Evolutionary conservation across 1,139 yeast species (phyloP).

Genomic region (Lodderomyces orthopsilosis): DNA sequence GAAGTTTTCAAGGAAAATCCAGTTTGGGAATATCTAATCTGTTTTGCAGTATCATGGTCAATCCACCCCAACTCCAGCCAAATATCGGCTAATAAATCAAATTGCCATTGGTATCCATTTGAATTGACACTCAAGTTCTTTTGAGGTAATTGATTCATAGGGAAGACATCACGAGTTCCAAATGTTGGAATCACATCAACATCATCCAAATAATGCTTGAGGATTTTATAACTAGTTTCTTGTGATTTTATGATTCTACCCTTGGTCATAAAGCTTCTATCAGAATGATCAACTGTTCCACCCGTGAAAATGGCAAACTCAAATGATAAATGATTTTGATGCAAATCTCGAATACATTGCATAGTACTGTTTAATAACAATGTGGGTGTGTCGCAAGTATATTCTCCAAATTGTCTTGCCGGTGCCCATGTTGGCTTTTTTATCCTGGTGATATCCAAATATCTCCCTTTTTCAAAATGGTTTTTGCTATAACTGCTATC

Average conservation of each 20-base stretch:
- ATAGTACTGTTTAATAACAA: conserved; percentile 28
- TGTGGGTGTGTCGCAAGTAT: conserved; percentile 29
- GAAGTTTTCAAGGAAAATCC: conserved; percentile 26
- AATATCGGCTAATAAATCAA: conserved; percentile 26
- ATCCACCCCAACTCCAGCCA: conserved; percentile 42
- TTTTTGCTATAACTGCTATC: conserved; percentile 23
- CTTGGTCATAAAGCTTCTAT: conserved; percentile 19
- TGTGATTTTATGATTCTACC: conserved; percentile 14
- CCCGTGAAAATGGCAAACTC: conserved; percentile 33
- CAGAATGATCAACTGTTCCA: conserved; percentile 27
- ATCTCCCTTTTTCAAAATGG: conserved; percentile 24
- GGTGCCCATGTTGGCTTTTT: conserved; percentile 23
- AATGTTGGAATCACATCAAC: conserved; percentile 27
- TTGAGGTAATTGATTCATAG: conserved; percentile 26
- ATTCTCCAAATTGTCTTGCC: conserved; percentile 31
- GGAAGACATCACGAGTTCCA: conserved; percentile 28
- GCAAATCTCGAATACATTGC: conserved; percentile 22
- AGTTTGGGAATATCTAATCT: conserved; percentile 27
- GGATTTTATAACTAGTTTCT: conserved; percentile 18
- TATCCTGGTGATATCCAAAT: conserved; percentile 18
- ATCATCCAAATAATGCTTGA: conserved; percentile 22
- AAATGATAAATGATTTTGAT: conserved; percentile 24
- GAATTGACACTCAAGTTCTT: conserved; percentile 13
- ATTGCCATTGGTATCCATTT: conserved; percentile 25
- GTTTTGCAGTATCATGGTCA: conserved; percentile 24